Evolutionary conservation across 2,329 filamentous ascomycete genomes (phyloP).

Genomic region (Sclerotinia nivalis): DNA sequence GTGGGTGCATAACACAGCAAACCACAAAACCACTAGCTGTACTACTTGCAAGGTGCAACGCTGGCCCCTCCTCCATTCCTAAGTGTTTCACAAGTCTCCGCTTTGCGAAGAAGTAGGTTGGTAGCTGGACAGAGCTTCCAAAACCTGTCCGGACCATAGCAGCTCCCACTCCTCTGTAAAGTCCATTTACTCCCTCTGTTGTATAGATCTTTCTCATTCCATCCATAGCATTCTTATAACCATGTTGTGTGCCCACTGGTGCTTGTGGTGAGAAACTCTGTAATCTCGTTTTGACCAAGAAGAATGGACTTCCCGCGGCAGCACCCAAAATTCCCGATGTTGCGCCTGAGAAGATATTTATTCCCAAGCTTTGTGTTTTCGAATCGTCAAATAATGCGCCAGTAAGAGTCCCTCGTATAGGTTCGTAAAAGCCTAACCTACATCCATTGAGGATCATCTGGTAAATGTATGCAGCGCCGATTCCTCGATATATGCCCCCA

Average conservation of each 20-base stretch:
- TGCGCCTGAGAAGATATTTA: conserved; percentile 94
- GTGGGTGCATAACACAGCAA: conserved; percentile 97
- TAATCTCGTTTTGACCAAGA: conserved; percentile 93
- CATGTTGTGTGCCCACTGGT: conserved; percentile 95
- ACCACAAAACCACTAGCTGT: conserved; percentile 92
- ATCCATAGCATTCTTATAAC: conserved; percentile 82
- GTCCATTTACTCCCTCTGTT: conserved; percentile 72
- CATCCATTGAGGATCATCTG: conserved; percentile 96
- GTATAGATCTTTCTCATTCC: conserved; percentile 78
- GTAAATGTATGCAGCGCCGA: conserved; percentile 93
- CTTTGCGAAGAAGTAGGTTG: conserved; percentile 98
- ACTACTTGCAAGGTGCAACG: conserved; percentile 85
- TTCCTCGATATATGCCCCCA: conserved; percentile 80
- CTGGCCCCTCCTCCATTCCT: conserved; percentile 86
- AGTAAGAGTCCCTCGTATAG: conserved; percentile 74
- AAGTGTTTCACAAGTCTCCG: conserved; percentile 77
- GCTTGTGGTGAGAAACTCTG: conserved; percentile 92
- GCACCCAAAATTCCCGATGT: conserved; percentile 87
- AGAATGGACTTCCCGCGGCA: conserved; percentile 92
- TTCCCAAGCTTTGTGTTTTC: conserved; percentile 76
- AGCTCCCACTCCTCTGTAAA: conserved; percentile 88
- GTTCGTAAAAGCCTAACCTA: conserved; percentile 96
- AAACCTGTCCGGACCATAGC: conserved; percentile 97
- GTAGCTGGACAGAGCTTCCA: conserved; percentile 91
- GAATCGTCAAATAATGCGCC: conserved; percentile 69